Base-by-base conservation (phyloP, 2,329 filamentous ascomycete species). In the Colletotrichum higginsianum region DNA sequence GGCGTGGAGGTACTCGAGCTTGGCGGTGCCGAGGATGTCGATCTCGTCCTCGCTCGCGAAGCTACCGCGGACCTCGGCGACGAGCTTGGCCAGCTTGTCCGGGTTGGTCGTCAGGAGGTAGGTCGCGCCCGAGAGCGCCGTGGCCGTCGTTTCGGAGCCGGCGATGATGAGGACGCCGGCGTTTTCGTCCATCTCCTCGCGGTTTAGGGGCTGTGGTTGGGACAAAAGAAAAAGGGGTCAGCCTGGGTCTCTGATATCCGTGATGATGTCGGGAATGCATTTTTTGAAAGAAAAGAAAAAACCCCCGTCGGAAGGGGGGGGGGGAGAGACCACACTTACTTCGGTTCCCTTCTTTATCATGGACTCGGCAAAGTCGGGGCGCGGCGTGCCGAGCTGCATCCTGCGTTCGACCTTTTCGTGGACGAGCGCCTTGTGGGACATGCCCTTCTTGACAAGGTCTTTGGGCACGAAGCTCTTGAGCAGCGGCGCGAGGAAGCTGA, bases 1-100 rank as follows among this genome's bases (percentile, higher is more conserved):
- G 2, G 84, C 84, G n/a, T 79, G 74, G 60, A 86, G 77, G 63
- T 84, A 86, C 1, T 75, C 66, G 0, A 85, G 75, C n/a, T 76
- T 72, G 42, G 76, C 72, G 8, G 80, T 76, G 8, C 76, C 76
- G 2, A 74, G 65, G 30, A 82, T 72, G 13, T 76, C 79, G 64
- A 86, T 85, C 5, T 84, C 80, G 1, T 80, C 77, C 30, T 81
- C 78, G 0, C 61, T 74, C 2, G 73, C 61, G 63, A 85, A 84
- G 0, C 77, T 44, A 0, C 75, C 68, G 1, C 83, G 79, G 4
- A 86, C 75, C 74, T 87, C 86, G 0, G 78, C 35, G 2, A 75
- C 75, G 13, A 86, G 61, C 40, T 75, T 81, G 11, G 77, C 56
- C 16, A 82, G 71, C 1, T 69, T 73, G 0, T 76, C 63, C 0